Base-by-base conservation (phyloP, 441 rosid genomes). In the Iberis amara region DNA sequence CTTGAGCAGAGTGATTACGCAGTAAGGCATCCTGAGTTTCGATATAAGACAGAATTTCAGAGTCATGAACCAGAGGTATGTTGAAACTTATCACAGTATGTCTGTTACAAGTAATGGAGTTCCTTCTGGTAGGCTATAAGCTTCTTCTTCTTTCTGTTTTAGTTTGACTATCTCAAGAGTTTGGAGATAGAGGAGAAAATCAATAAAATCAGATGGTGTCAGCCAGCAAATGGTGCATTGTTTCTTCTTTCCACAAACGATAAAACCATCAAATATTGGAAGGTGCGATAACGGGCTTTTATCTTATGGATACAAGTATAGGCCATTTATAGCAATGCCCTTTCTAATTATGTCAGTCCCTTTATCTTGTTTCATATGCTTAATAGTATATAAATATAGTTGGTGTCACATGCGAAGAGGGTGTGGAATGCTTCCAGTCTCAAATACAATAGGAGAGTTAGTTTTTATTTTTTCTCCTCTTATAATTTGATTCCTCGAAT, bases 141-240 rank as follows among this genome's bases (percentile, higher is more conserved):
- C 61, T 58, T 36, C 33, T 27, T 49, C 38, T 37, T 37, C 32
- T 13, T 28, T 61, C 39, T 27, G 24, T 48, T 59, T 53, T 82
- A 92, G 97, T 94, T 94, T 76, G 97, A 94, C 76, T 94, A 94
- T 77, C 86, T 94, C 62, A 89, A 89, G 83, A 89, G 99, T 64
- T 83, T 94, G 94, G 99, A 89, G 71, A 89, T 94, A 62, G 99
- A 89, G 77, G 99, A 94, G 78, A 89, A 89, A 79, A 89, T 89
- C 68, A 89, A 89, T 83, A 94, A 94, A 68, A 89, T 94, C 60
- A 83, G 85, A 69, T 92, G 99, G 99, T 92, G 99, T 68, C 92
- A 89, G 68, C 74, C 86, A 37, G 90, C 89, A 42, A 89, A 80
- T 58, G 81, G 97, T 55, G 89, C 96, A 23, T 70, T 84, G 62